phyloP scores from a whole-genome alignment of 2,329 filamentous ascomycete genomes.

The Ophiostoma quercus region DNA sequence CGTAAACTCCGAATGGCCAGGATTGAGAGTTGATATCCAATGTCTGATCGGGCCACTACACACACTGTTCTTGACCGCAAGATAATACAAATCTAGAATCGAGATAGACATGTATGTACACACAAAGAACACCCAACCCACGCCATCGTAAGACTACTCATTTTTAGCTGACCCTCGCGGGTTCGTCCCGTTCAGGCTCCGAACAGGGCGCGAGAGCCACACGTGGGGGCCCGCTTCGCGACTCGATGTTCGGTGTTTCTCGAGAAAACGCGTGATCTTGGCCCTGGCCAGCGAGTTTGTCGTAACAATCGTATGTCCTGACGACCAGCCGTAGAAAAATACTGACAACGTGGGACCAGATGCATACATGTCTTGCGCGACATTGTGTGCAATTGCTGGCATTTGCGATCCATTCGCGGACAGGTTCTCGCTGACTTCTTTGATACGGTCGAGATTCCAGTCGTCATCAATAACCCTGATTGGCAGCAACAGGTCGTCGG shows the following conservation, averaged over 20 bases:
- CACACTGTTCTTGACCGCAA: neutral
- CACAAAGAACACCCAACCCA: neutral
- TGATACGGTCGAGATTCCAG: constrained; percentile 36
- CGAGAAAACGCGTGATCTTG: constrained; percentile 42
- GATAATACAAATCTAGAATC: neutral
- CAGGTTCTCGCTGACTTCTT: constrained; percentile 25
- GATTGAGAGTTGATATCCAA: neutral
- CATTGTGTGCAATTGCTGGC: constrained; percentile 43
- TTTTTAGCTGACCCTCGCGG: neutral
- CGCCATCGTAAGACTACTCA: neutral
- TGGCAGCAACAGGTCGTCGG: constrained; percentile 46
- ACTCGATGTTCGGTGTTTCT: constrained; percentile 21
- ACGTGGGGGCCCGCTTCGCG: constrained; percentile 23
- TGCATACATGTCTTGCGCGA: constrained; percentile 33
- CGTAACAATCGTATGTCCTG: constrained; percentile 60
- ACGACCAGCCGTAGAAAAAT: constrained; percentile 66
- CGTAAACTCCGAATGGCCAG: neutral
- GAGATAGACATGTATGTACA: neutral
- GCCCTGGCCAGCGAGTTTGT: constrained; percentile 64
- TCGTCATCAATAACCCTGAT: constrained; percentile 51
- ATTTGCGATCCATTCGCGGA: neutral
- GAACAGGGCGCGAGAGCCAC: constrained; percentile 23
- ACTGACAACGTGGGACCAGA: constrained; percentile 56
- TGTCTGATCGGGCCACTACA: neutral
- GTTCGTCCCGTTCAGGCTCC: constrained; percentile 27